These are phyloP conservation scores for Sugiyamaella paludigena DNA, from an alignment of 1,139 yeast species.

Conservation along the genomic window DNA sequence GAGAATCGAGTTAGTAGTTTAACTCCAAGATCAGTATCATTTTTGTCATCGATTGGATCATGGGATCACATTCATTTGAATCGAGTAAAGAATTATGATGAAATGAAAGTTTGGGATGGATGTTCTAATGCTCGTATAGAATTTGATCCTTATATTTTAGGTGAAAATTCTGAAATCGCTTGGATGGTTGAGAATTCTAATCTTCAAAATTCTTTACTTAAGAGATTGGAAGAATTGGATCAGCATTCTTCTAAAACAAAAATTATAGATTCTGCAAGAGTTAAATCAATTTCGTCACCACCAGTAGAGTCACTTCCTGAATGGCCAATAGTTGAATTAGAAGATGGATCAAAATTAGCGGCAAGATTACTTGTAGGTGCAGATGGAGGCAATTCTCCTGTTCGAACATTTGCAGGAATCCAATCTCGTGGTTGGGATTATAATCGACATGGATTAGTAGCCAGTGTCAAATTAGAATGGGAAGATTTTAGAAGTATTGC, in stretches of 20 bases:
- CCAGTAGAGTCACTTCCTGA: slow-evolving; percentile 45
- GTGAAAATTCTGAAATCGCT: slow-evolving; percentile 47
- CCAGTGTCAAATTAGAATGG: slow-evolving; percentile 70
- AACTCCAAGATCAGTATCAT: slow-evolving; percentile 75
- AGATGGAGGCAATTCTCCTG: slow-evolving; percentile 96
- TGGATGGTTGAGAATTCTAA: slow-evolving; percentile 89
- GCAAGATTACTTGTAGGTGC: slow-evolving; percentile 87
- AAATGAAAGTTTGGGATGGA: slow-evolving; percentile 85
- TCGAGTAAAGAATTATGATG: slow-evolving; percentile 75
- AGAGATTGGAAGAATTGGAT: slow-evolving; percentile 53
- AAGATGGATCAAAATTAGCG: slow-evolving; percentile 60
- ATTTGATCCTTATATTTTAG: slow-evolving; percentile 54
- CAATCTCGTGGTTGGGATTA: slow-evolving; percentile 92
- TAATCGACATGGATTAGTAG: slow-evolving; percentile 85
- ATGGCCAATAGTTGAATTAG: slow-evolving; percentile 78
- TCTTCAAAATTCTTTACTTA: slow-evolving; percentile 68
- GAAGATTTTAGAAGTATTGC: slow-evolving; percentile 71
- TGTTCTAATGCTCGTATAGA: slow-evolving; percentile 65
- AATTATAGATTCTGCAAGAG: slow-evolving; percentile 64
- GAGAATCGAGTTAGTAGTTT: slow-evolving; percentile 83
- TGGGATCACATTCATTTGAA: slow-evolving; percentile 70
- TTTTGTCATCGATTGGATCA: slow-evolving; percentile 65
- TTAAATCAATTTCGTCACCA: slow-evolving; percentile 40
- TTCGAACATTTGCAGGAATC: slow-evolving; percentile 74
- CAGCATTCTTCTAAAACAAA: slow-evolving; percentile 22